These are phyloP conservation scores for Begonia masoniana DNA, from an alignment of 306 rosid species.

Conservation along the genomic window DNA sequence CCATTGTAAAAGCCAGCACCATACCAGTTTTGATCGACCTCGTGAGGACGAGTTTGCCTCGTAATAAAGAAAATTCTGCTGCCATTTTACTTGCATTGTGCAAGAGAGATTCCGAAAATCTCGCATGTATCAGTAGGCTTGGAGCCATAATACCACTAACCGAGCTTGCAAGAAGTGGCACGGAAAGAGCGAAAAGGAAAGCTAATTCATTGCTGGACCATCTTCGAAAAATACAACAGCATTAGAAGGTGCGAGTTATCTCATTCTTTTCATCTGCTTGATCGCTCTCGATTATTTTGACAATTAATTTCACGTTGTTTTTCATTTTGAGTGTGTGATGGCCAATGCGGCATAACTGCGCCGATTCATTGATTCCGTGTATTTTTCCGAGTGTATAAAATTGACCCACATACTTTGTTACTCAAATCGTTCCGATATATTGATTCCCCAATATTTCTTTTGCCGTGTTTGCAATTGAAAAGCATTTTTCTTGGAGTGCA, in stretches of 20 bases:
- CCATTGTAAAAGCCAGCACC: slow-evolving; percentile 71
- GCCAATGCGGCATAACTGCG: slow-evolving; percentile 18
- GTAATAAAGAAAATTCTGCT: slow-evolving; percentile 77
- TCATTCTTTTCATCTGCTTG: too few species aligned
- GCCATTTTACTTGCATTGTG: slow-evolving; percentile 84
- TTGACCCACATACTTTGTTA: not conserved
- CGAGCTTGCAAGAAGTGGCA: slow-evolving; percentile 63
- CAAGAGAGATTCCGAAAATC: slow-evolving; percentile 66
- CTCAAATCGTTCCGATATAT: too few species aligned
- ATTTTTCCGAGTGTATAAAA: slow-evolving; percentile 18
- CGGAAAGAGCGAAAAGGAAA: slow-evolving; percentile 89
- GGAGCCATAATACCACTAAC: slow-evolving; percentile 79
- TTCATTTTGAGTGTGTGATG: slow-evolving; percentile 19
- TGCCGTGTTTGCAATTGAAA: too few species aligned
- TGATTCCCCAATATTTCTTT: too few species aligned
- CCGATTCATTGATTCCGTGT: slow-evolving; percentile 30
- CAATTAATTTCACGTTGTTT: too few species aligned
- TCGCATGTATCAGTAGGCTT: slow-evolving; percentile 72
- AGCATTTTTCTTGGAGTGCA: too few species aligned
- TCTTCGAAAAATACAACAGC: slow-evolving; percentile 59
- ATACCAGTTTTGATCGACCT: slow-evolving; percentile 88
- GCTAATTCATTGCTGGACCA: slow-evolving; percentile 81
- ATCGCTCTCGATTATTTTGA: too few species aligned
- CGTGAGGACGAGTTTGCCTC: slow-evolving; percentile 68
- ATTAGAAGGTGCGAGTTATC: slow-evolving; percentile 16